Conservation (phyloP, 331 rosid species). For the Stylosanthes scabra region DNA sequence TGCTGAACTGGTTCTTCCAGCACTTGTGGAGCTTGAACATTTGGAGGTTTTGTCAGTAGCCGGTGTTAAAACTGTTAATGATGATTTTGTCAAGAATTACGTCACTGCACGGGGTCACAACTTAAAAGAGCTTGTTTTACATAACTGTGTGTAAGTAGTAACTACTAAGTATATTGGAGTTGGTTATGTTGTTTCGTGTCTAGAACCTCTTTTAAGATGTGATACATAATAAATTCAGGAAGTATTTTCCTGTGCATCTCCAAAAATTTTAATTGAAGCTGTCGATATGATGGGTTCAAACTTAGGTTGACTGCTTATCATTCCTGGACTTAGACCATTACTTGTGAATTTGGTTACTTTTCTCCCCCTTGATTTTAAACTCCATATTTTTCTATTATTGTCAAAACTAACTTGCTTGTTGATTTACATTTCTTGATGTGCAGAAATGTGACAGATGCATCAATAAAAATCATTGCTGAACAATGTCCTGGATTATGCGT, state of each 20-base stretch:
- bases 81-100: slow-evolving; percentile 64
- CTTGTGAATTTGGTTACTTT: slow-evolving; percentile 5
- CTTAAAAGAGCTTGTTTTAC: slow-evolving; percentile 79
- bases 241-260: neutral
- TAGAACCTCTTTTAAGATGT: slow-evolving; percentile 21
- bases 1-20: slow-evolving; percentile 59
- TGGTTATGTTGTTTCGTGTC: neutral
- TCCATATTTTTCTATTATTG: slow-evolving; percentile 29
- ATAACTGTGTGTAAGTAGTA: slow-evolving; percentile 77
- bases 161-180: slow-evolving; percentile 56
- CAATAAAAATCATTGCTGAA: slow-evolving; percentile 76
- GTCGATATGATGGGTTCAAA: neutral
- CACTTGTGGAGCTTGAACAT: slow-evolving; percentile 65
- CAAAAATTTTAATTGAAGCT: neutral
- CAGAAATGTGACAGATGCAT: slow-evolving; percentile 83
- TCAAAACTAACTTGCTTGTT: slow-evolving; percentile 18
- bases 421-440: slow-evolving; percentile 42
- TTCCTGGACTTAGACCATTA: slow-evolving; percentile 17
- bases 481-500: slow-evolving; percentile 59
- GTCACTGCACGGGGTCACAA: slow-evolving; percentile 60
- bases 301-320: slow-evolving; percentile 7
- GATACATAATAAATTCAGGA: neutral
- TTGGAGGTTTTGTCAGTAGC: slow-evolving; percentile 81
- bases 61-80: slow-evolving; percentile 65
- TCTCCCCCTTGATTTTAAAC: neutral